Conservation (phyloP, 805 yeast species). For the Yamadazyma laniorum region DNA sequence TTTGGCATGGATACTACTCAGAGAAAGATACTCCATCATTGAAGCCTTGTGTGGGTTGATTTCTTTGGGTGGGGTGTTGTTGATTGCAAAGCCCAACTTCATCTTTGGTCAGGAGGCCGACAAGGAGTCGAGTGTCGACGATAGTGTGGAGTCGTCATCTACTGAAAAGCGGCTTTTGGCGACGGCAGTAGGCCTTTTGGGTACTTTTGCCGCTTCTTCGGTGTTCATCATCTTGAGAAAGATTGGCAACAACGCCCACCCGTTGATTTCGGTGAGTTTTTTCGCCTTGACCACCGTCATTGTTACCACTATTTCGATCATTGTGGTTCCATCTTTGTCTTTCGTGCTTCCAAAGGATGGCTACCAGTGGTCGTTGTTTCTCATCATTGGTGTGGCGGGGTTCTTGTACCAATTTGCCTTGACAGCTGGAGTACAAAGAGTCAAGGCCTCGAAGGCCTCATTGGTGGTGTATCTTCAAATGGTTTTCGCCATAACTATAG, state of each 20-base stretch:
- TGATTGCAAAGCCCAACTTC: slow-evolving; percentile 80
- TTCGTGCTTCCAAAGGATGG: slow-evolving; percentile 60
- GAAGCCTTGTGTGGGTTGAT: slow-evolving; percentile 69
- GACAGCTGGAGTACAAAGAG: slow-evolving; percentile 82
- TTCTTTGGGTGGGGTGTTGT: slow-evolving; percentile 71
- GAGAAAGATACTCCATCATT: slow-evolving; percentile 61
- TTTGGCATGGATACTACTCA: slow-evolving; percentile 63
- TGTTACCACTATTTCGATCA: slow-evolving; percentile 51
- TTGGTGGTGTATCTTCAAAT: slow-evolving; percentile 74
- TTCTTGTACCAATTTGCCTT: slow-evolving; percentile 76
- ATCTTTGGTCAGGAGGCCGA: slow-evolving; percentile 50
- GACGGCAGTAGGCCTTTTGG: slow-evolving; percentile 58
- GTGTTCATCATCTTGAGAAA: slow-evolving; percentile 71
- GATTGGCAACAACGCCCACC: slow-evolving; percentile 78
- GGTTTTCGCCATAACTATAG: slow-evolving; percentile 77
- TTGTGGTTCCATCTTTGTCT: slow-evolving; percentile 54
- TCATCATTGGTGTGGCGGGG: slow-evolving; percentile 69
- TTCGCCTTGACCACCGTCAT: slow-evolving; percentile 63
- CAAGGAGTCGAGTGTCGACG: slow-evolving; percentile 26
- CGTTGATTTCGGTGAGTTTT: slow-evolving; percentile 74
- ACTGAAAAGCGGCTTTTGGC: slow-evolving; percentile 61
- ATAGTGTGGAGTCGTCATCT: slow-evolving; percentile 49
- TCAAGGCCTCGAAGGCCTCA: slow-evolving; percentile 71
- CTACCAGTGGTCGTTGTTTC: slow-evolving; percentile 65
- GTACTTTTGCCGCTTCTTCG: slow-evolving; percentile 66